phyloP scores from a whole-genome alignment of 345 rosid species.

The Salix suchowensis region DNA sequence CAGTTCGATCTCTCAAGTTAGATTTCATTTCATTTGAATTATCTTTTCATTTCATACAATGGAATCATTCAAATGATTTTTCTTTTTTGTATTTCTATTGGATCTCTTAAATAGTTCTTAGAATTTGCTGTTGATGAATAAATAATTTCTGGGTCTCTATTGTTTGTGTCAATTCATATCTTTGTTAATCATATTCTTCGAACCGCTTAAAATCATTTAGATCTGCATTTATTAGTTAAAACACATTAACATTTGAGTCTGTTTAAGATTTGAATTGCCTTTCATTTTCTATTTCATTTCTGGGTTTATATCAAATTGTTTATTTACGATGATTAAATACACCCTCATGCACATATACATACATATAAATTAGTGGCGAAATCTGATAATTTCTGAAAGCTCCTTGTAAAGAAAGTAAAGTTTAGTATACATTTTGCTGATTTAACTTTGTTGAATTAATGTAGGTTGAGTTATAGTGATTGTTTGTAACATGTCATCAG shows the following conservation, averaged over 20 bases:
- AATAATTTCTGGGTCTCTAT: not conserved
- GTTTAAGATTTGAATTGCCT: not conserved
- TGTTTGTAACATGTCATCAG: constrained; percentile 63
- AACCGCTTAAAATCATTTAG: not conserved
- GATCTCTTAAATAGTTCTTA: not conserved
- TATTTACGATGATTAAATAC: not conserved
- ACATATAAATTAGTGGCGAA: not conserved
- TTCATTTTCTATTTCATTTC: not conserved
- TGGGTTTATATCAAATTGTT: not conserved
- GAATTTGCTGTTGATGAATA: not conserved
- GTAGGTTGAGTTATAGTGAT: not conserved
- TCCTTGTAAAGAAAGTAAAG: not conserved
- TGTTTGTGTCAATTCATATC: not conserved
- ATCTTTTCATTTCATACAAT: not conserved
- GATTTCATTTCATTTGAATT: not conserved
- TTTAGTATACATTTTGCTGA: not conserved
- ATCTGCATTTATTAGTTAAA: not conserved
- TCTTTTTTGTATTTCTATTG: not conserved
- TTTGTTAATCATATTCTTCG: not conserved
- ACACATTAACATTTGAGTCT: not conserved
- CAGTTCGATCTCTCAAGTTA: not conserved
- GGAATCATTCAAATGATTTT: not conserved
- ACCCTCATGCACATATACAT: no score
- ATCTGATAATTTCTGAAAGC: not conserved
- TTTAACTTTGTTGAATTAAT: not conserved